phyloP scores from a whole-genome alignment of 139 green algal genomes.

The Asterochloris erici region DNA sequence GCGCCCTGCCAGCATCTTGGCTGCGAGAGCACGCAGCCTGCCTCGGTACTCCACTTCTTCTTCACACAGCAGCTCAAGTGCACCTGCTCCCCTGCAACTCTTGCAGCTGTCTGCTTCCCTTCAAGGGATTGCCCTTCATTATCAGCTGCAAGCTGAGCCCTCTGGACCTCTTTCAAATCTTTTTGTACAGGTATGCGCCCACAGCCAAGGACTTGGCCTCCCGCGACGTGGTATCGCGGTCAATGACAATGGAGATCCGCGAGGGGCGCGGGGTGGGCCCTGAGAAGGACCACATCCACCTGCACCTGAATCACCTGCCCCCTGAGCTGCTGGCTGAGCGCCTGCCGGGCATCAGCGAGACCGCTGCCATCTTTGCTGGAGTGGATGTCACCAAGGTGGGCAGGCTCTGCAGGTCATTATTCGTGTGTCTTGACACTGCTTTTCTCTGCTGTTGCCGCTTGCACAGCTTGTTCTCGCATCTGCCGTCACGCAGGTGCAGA shows the following conservation, averaged over 20 bases:
- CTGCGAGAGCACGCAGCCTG: no score
- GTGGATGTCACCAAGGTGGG: slow-evolving; percentile 91
- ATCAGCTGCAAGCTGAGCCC: not conserved
- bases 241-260: slow-evolving; percentile 95
- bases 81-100: no score
- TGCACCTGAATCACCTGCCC: slow-evolving; percentile 97
- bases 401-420: no score
- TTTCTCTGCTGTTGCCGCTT: no score
- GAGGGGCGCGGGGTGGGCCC: slow-evolving; percentile 77
- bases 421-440: no score
- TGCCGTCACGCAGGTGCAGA: no score
- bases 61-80: no score
- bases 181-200: slow-evolving; percentile 78
- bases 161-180: not conserved
- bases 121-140: not conserved
- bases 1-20: no score
- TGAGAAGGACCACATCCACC: slow-evolving; percentile 97
- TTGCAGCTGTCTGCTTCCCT: no score
- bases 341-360: slow-evolving; percentile 96
- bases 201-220: slow-evolving; percentile 98
- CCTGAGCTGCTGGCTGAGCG: slow-evolving; percentile 96
- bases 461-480: no score
- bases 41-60: no score
- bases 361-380: slow-evolving; percentile 97
- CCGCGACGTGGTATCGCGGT: slow-evolving; percentile 91